These are phyloP conservation scores for Scheffersomyces ergatensis DNA, from an alignment of 805 yeast genomes.

Conservation along the genomic window DNA sequence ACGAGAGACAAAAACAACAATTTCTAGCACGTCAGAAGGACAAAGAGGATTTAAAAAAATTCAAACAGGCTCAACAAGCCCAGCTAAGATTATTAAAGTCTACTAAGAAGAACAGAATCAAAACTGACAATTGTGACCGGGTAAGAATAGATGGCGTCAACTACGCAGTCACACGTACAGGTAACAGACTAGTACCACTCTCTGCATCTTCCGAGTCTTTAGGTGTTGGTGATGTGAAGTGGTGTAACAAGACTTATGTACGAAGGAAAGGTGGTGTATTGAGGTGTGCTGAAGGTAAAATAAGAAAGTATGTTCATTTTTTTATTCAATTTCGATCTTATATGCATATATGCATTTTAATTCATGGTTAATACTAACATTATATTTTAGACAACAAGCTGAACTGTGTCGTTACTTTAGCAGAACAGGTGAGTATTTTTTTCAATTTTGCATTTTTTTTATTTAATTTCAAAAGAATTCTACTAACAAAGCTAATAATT, in stretches of 20 bases:
- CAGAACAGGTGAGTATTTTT: conserved; percentile 31
- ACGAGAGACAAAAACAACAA: conserved; percentile 10
- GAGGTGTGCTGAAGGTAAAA: conserved; percentile 7
- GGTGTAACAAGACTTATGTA: conserved; percentile 30
- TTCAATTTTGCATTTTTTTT: background rate
- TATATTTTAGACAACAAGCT: background rate
- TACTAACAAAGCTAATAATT: conserved; percentile 8
- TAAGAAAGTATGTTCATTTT: conserved; percentile 1
- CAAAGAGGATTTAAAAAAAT: conserved; percentile 14
- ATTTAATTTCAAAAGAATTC: background rate
- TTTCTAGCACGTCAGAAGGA: background rate
- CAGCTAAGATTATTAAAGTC: conserved; percentile 13
- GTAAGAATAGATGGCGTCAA: conserved; percentile 36
- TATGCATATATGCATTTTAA: background rate
- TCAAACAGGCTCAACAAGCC: conserved; percentile 2
- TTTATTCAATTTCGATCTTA: no score
- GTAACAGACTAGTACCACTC: conserved; percentile 40
- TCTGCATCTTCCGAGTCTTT: conserved; percentile 15
- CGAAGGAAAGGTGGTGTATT: conserved; percentile 24
- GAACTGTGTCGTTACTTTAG: conserved; percentile 34
- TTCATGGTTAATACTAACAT: conserved; percentile 5
- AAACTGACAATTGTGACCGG: conserved; percentile 46
- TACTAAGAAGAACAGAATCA: conserved; percentile 27
- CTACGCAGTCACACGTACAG: conserved; percentile 42
- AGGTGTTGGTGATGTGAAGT: conserved; percentile 15